Conservation (phyloP, 495 filamentous ascomycete genomes). For the Cetradonia linearis region DNA sequence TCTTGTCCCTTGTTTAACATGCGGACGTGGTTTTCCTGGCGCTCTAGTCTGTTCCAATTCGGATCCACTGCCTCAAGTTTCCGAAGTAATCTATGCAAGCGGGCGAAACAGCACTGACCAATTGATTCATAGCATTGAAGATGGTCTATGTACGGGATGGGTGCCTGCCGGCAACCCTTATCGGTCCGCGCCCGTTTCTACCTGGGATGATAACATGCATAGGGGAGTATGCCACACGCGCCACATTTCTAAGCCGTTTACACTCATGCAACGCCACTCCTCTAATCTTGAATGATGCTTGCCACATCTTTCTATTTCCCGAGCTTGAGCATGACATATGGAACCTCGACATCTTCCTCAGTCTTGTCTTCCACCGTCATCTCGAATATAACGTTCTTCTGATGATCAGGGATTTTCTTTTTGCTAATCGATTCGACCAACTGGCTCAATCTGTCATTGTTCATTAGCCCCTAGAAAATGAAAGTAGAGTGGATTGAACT, state of each 20-base stretch:
- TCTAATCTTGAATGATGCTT: not conserved
- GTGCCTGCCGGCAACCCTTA: not conserved
- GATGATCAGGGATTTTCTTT: constrained; percentile 81
- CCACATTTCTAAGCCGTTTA: not conserved
- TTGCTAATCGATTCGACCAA: constrained; percentile 82
- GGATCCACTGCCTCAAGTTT: no score
- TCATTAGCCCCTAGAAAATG: constrained; percentile 12
- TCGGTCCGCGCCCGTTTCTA: not conserved
- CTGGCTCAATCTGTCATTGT: constrained; percentile 56
- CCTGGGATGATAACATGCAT: not conserved
- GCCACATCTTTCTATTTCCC: constrained; percentile 27
- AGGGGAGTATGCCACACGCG: not conserved
- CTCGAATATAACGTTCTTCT: constrained; percentile 94
- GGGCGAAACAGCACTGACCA: not conserved
- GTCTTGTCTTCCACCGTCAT: constrained; percentile 83
- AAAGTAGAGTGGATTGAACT: constrained; percentile 18
- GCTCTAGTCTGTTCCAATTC: no score
- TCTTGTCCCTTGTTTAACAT: not conserved
- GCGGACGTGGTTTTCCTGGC: not conserved
- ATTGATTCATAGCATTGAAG: not conserved
- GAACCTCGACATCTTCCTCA: constrained; percentile 93
- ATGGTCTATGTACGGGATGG: not conserved
- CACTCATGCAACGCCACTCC: constrained; percentile 2
- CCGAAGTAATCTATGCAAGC: not conserved
- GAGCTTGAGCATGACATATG: constrained; percentile 86